These are phyloP conservation scores for Tetrapisispora taiwanensis DNA, from an alignment of 805 yeast genomes.

Conservation along the genomic window DNA sequence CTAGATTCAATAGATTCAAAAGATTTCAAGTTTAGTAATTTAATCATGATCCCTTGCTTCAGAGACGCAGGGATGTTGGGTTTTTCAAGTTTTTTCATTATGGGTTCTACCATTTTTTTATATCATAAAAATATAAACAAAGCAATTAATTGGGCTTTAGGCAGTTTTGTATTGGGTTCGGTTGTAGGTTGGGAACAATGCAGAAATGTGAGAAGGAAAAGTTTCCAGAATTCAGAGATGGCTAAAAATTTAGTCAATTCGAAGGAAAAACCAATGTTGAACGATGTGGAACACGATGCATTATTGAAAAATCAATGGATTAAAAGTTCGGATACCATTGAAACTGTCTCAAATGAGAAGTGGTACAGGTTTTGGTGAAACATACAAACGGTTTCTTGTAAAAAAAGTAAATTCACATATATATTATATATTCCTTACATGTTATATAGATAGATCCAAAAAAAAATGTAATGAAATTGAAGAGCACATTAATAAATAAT, in stretches of 20 bases:
- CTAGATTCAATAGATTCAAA: slow-evolving; percentile 34
- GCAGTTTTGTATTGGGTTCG: slow-evolving; percentile 70
- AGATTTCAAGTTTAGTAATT: slow-evolving; percentile 43
- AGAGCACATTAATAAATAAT: too few species aligned
- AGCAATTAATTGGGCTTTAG: slow-evolving; percentile 74
- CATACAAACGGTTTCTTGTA: too few species aligned
- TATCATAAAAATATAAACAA: slow-evolving; percentile 52
- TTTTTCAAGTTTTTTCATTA: slow-evolving; percentile 58
- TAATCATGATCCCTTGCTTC: slow-evolving; percentile 62
- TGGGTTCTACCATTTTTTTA: slow-evolving; percentile 55
- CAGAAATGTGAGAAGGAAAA: slow-evolving; percentile 55
- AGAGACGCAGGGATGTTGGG: slow-evolving; percentile 73
- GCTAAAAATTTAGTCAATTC: slow-evolving; percentile 46
- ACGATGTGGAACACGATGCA: slow-evolving; percentile 16
- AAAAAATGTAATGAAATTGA: too few species aligned
- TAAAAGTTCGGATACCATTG: not conserved
- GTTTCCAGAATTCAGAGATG: slow-evolving; percentile 53
- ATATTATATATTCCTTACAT: too few species aligned
- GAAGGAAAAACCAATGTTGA: slow-evolving; percentile 31
- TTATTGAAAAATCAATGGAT: slow-evolving; percentile 10
- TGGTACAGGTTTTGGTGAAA: slow-evolving; percentile 29
- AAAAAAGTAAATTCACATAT: too few species aligned
- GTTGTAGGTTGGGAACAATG: slow-evolving; percentile 92
- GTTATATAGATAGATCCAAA: too few species aligned
- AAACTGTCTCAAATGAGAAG: slow-evolving; percentile 6